Percentiles rank a stretch among this genome's conserved stretches.
Conservation (phyloP, 73 alveolate species). For the Paramecium sonneborni region DNA sequence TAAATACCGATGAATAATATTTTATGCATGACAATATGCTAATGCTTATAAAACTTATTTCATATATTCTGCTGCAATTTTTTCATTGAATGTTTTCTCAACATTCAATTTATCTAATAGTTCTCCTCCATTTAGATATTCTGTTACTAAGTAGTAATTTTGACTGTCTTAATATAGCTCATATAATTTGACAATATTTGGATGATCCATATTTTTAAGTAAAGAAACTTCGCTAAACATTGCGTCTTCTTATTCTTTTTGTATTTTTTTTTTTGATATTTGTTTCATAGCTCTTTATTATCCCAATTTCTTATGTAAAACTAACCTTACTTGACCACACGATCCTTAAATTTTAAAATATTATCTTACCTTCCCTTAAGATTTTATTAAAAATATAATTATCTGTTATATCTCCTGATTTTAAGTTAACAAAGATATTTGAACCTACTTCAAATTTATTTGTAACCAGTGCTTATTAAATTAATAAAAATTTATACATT, state of each 20-base stretch:
- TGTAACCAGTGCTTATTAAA: neutral
- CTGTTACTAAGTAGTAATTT: conserved; percentile 67
- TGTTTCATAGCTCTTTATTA: conserved; percentile 27
- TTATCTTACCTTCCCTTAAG: conserved; percentile 24
- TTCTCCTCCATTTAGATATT: conserved; percentile 87
- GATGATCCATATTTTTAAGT: conserved; percentile 65
- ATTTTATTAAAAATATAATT: conserved; percentile 15
- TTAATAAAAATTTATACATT: neutral
- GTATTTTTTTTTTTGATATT: neutral
- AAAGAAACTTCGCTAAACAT: conserved; percentile 42
- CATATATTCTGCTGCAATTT: conserved; percentile 83
- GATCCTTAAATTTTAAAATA: neutral
- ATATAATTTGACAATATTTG: conserved; percentile 62
- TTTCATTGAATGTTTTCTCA: conserved; percentile 75
- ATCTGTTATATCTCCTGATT: neutral
- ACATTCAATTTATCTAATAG: conserved; percentile 75
- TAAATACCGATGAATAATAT: conserved; percentile 78
- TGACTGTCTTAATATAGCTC: conserved; percentile 65
- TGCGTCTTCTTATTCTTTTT: conserved; percentile 14
- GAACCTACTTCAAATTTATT: conserved; percentile 19
- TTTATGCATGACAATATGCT: conserved; percentile 85
- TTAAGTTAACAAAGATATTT: conserved; percentile 28
- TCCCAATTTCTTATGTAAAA: neutral
- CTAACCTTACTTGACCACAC: conserved; percentile 53
- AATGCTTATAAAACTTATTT: conserved; percentile 83